Base-by-base conservation (phyloP, 176 grass and related monocot genomes). In the Oryza officinalis region DNA sequence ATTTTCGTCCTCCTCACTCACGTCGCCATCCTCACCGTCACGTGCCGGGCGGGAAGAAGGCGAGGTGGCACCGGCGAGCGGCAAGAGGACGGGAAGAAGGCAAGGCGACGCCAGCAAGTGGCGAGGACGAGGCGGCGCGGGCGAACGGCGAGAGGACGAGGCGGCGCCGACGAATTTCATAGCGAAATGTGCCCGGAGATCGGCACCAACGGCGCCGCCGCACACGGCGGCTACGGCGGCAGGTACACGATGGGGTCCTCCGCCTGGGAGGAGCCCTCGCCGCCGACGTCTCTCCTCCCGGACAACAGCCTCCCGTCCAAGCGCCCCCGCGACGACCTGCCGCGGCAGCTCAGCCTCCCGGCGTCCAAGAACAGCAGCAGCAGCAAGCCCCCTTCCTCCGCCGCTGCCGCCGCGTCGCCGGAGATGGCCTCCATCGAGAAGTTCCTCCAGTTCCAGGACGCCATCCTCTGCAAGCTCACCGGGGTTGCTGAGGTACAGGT, bases 401-500 rank as follows among this genome's bases (percentile, higher is more conserved):
- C 54, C 54, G 1, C 52, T 20, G 54, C 54, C 54, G 71, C 87
- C 3, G 46, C 46, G 14, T 90, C 86, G 37, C 72, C 83, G n/a
- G 83, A 94, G 85, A 90, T 94, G 54, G 74, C 78, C 17, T 85
- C 81, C 52, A 89, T 91, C 41, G 92, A 97, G 75, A 94, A 92
- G 72, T 90, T 97, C 78, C 85, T 94, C 22, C 90, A 85, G 85
- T 86, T 92, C 54, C 87, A 94, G 83, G 92, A 94, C 76, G 88
- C 90, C 45, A 87, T 92, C 71, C 92, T 92, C 15, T 97, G 94
- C 82, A 97, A 93, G 83, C 77, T 92, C 85, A 3, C 68, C 88
- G 26, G 87, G 96, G 5, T 52, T 98, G 76, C 93, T 98, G 27
- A 85, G 96, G 13, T 98, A 95, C 84, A 75, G 96, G 64, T 95